Percentiles rank a stretch among this genome's conserved stretches.
Evolutionary conservation across 2,329 filamentous ascomycete genomes (phyloP).

Genomic region (Nothomitra cinnamomea): DNA sequence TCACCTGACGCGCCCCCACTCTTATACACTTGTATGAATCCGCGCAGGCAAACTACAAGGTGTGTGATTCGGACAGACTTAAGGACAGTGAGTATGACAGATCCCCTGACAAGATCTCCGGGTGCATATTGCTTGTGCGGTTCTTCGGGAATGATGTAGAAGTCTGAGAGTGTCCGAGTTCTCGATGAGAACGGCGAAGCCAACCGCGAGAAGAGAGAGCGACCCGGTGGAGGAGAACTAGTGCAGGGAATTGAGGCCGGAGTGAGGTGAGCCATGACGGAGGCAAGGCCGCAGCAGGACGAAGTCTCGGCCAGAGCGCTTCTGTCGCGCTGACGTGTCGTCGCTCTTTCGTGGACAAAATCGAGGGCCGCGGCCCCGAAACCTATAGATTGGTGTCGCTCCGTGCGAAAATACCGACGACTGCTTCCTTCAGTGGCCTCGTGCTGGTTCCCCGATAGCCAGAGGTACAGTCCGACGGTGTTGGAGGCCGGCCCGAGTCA

Average conservation of each 20-base stretch:
- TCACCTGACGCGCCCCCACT: conserved; percentile 45
- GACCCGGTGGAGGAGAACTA: not conserved
- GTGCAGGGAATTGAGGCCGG: not conserved
- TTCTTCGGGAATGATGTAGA: conserved; percentile 60
- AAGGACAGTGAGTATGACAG: conserved; percentile 53
- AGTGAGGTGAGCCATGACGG: conserved; percentile 1
- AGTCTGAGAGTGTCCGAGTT: conserved; percentile 55
- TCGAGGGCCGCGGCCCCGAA: not conserved
- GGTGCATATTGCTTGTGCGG: conserved; percentile 61
- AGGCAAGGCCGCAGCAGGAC: not conserved
- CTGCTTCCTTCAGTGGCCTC: not conserved
- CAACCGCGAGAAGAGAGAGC: conserved; percentile 33
- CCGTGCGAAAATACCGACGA: not conserved
- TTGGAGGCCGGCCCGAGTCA: not conserved
- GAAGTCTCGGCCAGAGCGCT: not conserved
- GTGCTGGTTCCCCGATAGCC: not conserved
- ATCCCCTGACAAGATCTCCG: conserved; percentile 57
- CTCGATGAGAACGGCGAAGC: conserved; percentile 36
- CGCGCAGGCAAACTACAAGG: conserved; percentile 60
- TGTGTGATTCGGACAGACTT: conserved; percentile 67
- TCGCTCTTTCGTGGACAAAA: not conserved
- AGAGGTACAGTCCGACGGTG: not conserved
- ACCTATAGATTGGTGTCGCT: not conserved
- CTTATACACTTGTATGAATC: conserved; percentile 65
- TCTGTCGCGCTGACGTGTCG: not conserved